Percentiles rank a stretch among this genome's conserved stretches.
Evolutionary conservation across 1,284 basidiomycete genomes (phyloP).

Genomic region (Filobasidium uniguttulatum): DNA sequence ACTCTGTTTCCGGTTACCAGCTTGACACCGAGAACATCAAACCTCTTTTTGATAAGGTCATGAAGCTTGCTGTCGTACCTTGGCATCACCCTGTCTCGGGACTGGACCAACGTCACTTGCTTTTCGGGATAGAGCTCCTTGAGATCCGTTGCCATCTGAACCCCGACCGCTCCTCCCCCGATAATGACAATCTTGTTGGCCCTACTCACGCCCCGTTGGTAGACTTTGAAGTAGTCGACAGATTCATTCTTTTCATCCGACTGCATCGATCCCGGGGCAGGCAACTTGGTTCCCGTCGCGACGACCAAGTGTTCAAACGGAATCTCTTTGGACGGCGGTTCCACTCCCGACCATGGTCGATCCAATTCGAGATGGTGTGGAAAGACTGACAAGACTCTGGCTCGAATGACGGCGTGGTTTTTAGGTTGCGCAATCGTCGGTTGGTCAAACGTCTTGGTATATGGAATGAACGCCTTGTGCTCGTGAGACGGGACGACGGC

Average conservation of each 20-base stretch:
- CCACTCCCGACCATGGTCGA: slow-evolving; percentile 15
- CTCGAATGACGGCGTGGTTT: slow-evolving; percentile 14
- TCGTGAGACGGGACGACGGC: slow-evolving; percentile 53
- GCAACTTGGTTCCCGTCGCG: slow-evolving; percentile 26
- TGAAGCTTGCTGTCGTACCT: slow-evolving; percentile 48
- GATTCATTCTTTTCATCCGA: slow-evolving; percentile 16
- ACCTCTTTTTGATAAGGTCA: slow-evolving; percentile 28
- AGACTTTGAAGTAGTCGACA: slow-evolving; percentile 17
- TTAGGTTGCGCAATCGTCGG: slow-evolving; percentile 1
- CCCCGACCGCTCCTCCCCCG: slow-evolving; percentile 38
- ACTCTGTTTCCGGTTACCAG: slow-evolving; percentile 36
- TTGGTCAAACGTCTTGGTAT: slow-evolving; percentile 18
- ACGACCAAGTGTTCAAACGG: slow-evolving; percentile 29
- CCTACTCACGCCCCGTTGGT: slow-evolving; percentile 18
- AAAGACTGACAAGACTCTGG: slow-evolving; percentile 8
- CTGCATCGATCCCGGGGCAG: slow-evolving; percentile 24
- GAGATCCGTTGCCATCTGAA: slow-evolving; percentile 55
- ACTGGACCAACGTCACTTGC: slow-evolving; percentile 54
- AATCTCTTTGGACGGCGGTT: slow-evolving; percentile 9
- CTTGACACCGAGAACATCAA: slow-evolving; percentile 35
- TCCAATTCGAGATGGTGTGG: slow-evolving; percentile 12
- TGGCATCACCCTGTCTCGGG: slow-evolving; percentile 47
- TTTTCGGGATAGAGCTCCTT: slow-evolving; percentile 48
- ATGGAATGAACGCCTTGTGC: slow-evolving; percentile 52
- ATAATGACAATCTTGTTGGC: slow-evolving; percentile 26